phyloP scores from a whole-genome alignment of 2,329 filamentous ascomycete genomes.

The Botryotinia calthae region DNA sequence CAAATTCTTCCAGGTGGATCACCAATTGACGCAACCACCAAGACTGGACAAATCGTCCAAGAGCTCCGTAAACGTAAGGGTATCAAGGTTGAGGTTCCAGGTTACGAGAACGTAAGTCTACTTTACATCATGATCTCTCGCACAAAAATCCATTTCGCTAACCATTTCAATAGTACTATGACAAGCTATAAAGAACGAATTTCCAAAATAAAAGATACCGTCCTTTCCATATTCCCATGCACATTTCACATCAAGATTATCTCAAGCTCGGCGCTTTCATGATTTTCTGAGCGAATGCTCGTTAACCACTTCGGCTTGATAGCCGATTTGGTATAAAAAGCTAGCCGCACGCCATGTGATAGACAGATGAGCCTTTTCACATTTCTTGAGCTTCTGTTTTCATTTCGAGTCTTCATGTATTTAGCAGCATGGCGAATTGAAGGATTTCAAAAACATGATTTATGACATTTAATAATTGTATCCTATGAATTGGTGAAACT shows the following conservation, averaged over 20 bases:
- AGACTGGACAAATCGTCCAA: constrained; percentile 79
- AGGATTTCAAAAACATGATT: constrained; percentile 28
- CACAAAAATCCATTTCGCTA: constrained; percentile 37
- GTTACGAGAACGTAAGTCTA: constrained; percentile 86
- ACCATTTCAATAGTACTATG: constrained; percentile 75
- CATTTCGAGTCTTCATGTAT: constrained; percentile 34
- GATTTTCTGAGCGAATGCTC: constrained; percentile 33
- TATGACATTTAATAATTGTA: constrained; percentile 5
- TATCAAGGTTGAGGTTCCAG: constrained; percentile 94
- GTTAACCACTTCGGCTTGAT: constrained; percentile 26
- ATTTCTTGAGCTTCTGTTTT: constrained; percentile 30
- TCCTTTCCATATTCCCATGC: constrained; percentile 30
- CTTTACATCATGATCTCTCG: background rate
- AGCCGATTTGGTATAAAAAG: constrained; percentile 32
- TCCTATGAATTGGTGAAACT: background rate
- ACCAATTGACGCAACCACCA: constrained; percentile 76
- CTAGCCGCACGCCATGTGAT: constrained; percentile 32
- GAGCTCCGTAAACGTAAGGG: constrained; percentile 99
- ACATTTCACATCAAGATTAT: constrained; percentile 29
- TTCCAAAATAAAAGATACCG: constrained; percentile 37
- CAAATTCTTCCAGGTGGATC: constrained; percentile 92
- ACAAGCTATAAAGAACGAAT: constrained; percentile 78
- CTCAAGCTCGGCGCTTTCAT: constrained; percentile 32
- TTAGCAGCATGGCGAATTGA: constrained; percentile 37
- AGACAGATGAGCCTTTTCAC: constrained; percentile 28